phyloP scores from a whole-genome alignment of 139 green algal species.

The Chlamydomonas sp. region DNA sequence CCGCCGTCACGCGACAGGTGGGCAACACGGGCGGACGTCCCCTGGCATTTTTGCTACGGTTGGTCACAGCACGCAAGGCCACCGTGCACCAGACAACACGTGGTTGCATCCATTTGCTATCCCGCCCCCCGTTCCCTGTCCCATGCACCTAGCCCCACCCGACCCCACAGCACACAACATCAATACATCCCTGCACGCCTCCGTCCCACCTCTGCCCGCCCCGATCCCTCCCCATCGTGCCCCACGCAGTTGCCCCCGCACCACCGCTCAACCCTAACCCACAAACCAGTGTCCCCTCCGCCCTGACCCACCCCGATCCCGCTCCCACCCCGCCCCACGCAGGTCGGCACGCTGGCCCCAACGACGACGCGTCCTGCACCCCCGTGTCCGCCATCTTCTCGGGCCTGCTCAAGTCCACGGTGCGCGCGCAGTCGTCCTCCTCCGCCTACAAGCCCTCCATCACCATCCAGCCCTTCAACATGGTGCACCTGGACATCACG shows the following conservation, averaged over 20 bases:
- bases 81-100: too few relatives aligned
- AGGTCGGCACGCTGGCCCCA: neutral
- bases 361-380: constrained; percentile 17
- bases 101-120: too few relatives aligned
- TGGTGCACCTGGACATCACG: constrained; percentile 72
- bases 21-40: neutral
- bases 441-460: constrained; percentile 45
- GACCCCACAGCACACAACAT: too few relatives aligned
- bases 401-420: constrained; percentile 25
- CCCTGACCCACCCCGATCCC: neutral
- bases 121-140: too few relatives aligned
- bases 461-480: constrained; percentile 78
- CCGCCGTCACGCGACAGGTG: constrained; percentile 51
- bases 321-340: neutral
- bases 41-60: neutral
- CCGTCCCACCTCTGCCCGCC: too few relatives aligned
- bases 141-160: too few relatives aligned
- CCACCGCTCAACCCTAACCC: too few relatives aligned
- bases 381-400: constrained; percentile 49
- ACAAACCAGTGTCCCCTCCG: too few relatives aligned
- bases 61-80: too few relatives aligned
- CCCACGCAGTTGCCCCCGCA: too few relatives aligned
- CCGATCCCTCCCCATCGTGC: too few relatives aligned
- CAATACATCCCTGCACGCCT: too few relatives aligned
- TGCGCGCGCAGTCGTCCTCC: constrained; percentile 6